Conservation (phyloP, 805 yeast genomes). For the Candida endomychidarum region DNA sequence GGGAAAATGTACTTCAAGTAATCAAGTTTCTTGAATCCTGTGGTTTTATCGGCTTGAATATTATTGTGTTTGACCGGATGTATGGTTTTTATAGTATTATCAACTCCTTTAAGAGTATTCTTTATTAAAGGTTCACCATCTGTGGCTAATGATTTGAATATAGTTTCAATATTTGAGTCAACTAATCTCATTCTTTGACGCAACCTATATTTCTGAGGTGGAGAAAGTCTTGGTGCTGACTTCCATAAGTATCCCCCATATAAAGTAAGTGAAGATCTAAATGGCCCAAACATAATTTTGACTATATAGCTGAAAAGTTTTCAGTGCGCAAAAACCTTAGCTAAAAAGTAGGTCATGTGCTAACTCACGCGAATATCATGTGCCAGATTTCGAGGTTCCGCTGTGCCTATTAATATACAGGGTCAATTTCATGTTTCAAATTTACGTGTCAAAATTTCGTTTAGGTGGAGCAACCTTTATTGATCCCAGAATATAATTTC, state of each 20-base stretch:
- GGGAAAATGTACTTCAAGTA: conserved; percentile 53
- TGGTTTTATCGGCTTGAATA: conserved; percentile 11
- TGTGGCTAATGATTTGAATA: conserved; percentile 35
- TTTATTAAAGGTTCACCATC: conserved; percentile 3
- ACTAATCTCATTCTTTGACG: conserved; percentile 80
- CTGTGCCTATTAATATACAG: conserved; percentile 3
- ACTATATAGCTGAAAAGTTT: conserved; percentile 9
- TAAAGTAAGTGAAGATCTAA: conserved; percentile 54
- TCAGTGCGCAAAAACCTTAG: conserved; percentile 1
- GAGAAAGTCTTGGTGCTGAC: conserved; percentile 56
- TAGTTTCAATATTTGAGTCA: conserved; percentile 70
- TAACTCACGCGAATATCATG: neutral
- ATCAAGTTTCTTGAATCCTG: conserved; percentile 40
- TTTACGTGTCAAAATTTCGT: conserved; percentile 1
- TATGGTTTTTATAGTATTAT: conserved; percentile 17
- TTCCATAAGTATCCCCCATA: conserved; percentile 79
- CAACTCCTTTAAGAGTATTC: neutral
- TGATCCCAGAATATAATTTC: too few species aligned
- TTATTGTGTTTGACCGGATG: neutral
- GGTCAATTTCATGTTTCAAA: neutral
- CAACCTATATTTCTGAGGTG: conserved; percentile 78
- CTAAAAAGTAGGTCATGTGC: neutral
- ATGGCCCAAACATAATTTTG: conserved; percentile 64
- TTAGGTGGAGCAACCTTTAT: too few species aligned
- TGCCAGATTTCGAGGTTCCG: neutral